Evolutionary conservation across 1,139 yeast genomes (phyloP), one percentile per base, ranked within the genome.

Genomic region (Nakaseomyces sp.): DNA sequence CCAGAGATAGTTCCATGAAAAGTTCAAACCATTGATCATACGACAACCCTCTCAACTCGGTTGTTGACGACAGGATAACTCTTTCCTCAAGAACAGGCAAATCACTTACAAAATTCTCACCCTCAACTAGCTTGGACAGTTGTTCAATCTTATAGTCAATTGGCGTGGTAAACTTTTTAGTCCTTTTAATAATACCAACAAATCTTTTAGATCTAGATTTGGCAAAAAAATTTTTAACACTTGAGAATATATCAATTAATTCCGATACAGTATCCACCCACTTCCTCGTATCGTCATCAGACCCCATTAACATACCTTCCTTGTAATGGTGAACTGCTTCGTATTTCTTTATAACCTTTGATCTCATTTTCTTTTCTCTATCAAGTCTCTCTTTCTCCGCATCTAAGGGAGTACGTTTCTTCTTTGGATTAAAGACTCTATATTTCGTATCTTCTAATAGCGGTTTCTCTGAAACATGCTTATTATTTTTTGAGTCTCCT

Each of bases 211-310:
- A 79, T 46, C 80, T 75, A 55, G 86, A 94, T 41, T 78, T 71
- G 1, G 91, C 86, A 58, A 85, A 89, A 52, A 91, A 85, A 53
- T 77, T 77, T 46, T 81, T 74, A 7, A 86, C 88, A 45, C 80
- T 76, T 25, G 83, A 76, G 58, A 91, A 89, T 51, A 85, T 77
- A 56, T 86, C 95, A 40, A 89, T 77, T 45, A 93, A 70, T 50
- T 84, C 94, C 2, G 85, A 76, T 0, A 94, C 96, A 10, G 81
- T 69, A 50, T 87, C 87, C 52, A 85, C 73, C 97, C 97, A 91
- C 10, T 87, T 77, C 12, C 74, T 70, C 0, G 79, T 76, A 5
- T 93, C 87, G 9, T 79, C 76, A 8, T 64, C 60, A 45, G 82
- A 82, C 2, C 79, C 80, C 12, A 62, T 61, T 26, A 67, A 68